These are phyloP conservation scores for Bolboschoenus planiculmis DNA, from an alignment of 176 grass and related monocot genomes.

Conservation along the genomic window DNA sequence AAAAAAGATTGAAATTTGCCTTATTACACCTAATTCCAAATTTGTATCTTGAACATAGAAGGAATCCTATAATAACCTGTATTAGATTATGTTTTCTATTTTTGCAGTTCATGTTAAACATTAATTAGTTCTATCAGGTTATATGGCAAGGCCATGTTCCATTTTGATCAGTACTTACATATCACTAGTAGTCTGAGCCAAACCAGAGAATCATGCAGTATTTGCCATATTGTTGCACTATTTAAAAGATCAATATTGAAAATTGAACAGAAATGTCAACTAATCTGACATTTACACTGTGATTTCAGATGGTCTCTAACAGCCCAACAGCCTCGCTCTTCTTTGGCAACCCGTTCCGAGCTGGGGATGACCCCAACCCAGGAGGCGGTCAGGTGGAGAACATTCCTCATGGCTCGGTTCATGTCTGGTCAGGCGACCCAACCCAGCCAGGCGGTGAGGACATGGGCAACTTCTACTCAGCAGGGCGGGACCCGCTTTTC, in stretches of 20 bases:
- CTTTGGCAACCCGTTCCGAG: slow-evolving; percentile 35
- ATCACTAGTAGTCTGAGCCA: background rate
- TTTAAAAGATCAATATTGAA: background rate
- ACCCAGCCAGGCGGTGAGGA: slow-evolving; percentile 21
- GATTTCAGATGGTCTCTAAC: slow-evolving; percentile 26
- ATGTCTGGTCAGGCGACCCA: slow-evolving; percentile 34
- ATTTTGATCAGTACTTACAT: background rate
- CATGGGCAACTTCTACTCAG: slow-evolving; percentile 51
- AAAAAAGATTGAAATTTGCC: too few species aligned
- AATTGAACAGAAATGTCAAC: background rate
- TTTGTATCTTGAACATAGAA: background rate
- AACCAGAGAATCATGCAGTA: background rate
- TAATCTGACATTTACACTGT: background rate
- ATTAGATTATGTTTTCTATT: background rate
- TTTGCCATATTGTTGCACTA: background rate
- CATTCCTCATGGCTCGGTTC: slow-evolving; percentile 32
- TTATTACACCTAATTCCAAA: background rate
- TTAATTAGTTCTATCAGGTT: background rate
- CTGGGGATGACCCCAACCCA: slow-evolving; percentile 19
- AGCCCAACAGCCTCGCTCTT: slow-evolving; percentile 27
- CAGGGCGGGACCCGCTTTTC: slow-evolving; percentile 45
- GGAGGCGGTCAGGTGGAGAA: slow-evolving; percentile 30
- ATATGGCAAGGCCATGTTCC: background rate
- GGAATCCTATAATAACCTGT: too few species aligned
- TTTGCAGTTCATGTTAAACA: background rate